Base-by-base conservation (phyloP, 352 stramenopile species). In the Globisporangium uncinulatum region DNA sequence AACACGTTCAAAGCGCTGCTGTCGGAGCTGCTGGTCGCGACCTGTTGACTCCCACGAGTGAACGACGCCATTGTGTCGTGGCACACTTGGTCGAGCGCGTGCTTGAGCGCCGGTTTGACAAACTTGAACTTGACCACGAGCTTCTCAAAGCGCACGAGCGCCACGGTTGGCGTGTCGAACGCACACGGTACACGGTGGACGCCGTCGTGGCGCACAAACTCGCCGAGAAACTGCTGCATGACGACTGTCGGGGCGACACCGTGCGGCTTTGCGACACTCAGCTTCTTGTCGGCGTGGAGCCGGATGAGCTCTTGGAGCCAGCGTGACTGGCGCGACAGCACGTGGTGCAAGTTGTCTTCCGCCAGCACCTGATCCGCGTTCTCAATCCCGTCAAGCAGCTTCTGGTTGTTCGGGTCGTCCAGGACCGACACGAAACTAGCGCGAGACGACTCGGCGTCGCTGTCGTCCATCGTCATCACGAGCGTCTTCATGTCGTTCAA, bases 141-240 rank as follows among this genome's bases (percentile, higher is more conserved):
- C 73, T 87, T 89, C 66, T 92, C 81, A 43, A 89, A 92, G 24
- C 70, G 69, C 39, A 83, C 70, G 20, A 91, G 65, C 19, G 73
- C 67, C 2, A 54, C 8, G 8, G 76, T 76, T 0, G 81, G 81
- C 21, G 66, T 51, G 55, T 91, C 76, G 19, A 76, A 45, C 19
- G 58, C 51, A 32, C 66, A 74, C 17, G 71, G 71, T 31, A 76
- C 63, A 37, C 55, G 61, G 34, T 55, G 57, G 34, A 54, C 9
- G 48, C 53, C 59, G 44, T 62, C 57, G 7, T 43, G n/a, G 0
- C 36, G 29, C 24, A 62, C 32, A 14, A 73, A 77, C 37, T 83
- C 62, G 17, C 51, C 52, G 1, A 90, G 64, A 21, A 90, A 66
- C 49, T 76, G 63, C 57, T 76, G 51, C n/a, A 59, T 43, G 59